Evolutionary conservation across 257 asterid genomes (phyloP).

Genomic region (Ehretia macrophylla): DNA sequence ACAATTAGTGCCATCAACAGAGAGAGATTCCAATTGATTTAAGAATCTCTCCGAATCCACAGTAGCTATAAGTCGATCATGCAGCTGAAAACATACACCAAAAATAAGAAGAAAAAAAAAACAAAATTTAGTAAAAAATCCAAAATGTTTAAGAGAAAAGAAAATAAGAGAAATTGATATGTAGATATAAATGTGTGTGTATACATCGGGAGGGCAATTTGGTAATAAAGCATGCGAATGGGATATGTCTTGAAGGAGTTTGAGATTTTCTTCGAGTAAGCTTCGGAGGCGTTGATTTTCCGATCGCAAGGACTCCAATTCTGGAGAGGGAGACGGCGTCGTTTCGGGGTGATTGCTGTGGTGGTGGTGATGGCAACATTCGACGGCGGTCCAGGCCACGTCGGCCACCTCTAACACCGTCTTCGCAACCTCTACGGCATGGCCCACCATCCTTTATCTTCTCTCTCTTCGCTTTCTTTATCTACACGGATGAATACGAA

Average conservation of each 20-base stretch:
- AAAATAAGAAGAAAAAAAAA: background rate
- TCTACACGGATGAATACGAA: too few relatives aligned
- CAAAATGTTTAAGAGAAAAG: too few relatives aligned
- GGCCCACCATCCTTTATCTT: constrained; percentile 19
- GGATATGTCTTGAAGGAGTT: constrained; percentile 52
- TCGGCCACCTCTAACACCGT: constrained; percentile 94
- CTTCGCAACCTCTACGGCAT: constrained; percentile 67
- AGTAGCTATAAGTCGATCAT: constrained; percentile 50
- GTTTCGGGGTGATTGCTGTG: constrained; percentile 18
- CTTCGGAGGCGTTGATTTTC: constrained; percentile 68
- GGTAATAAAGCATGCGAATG: constrained; percentile 40
- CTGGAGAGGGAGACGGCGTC: constrained; percentile 18
- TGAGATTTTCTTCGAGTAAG: constrained; percentile 69
- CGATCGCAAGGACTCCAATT: constrained; percentile 45
- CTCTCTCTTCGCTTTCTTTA: background rate
- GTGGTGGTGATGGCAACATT: constrained; percentile 51
- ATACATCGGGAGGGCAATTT: constrained; percentile 73
- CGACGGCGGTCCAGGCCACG: constrained; percentile 84
- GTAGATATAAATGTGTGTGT: too few relatives aligned
- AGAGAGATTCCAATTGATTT: constrained; percentile 51
- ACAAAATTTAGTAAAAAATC: background rate
- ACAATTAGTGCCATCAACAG: constrained; percentile 19
- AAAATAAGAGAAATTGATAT: background rate
- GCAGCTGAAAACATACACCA: constrained; percentile 49
- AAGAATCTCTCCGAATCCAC: constrained; percentile 56